Percentiles rank a stretch among this genome's conserved stretches.
phyloP scores from a whole-genome alignment of 176 grass and related monocot species.

The Oryza coarctata region DNA sequence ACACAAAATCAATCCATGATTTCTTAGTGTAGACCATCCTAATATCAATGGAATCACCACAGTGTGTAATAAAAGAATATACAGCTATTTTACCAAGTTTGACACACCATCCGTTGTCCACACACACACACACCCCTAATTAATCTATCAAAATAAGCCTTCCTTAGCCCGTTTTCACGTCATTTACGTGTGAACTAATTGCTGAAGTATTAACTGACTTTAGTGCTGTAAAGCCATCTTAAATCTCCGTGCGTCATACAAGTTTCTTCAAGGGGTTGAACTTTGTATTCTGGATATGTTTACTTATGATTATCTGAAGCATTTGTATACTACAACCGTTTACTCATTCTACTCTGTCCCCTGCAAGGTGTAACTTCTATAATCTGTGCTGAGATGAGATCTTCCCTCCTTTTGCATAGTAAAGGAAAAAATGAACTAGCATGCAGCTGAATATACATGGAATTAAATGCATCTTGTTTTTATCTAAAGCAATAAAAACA shows the following conservation, averaged over 20 bases:
- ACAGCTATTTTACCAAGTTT: neutral
- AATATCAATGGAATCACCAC: neutral
- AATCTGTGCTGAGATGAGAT: too few relatives aligned
- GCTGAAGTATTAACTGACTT: neutral
- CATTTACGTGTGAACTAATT: neutral
- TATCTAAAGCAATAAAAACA: too few relatives aligned
- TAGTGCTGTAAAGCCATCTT: neutral
- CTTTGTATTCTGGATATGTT: neutral
- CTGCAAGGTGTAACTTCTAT: neutral
- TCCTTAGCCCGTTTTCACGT: neutral
- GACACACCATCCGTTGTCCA: too few relatives aligned
- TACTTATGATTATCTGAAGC: neutral
- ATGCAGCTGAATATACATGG: too few relatives aligned
- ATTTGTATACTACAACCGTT: neutral
- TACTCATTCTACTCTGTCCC: neutral
- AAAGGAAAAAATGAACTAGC: neutral
- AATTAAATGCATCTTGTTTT: too few relatives aligned
- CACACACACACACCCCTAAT: too few relatives aligned
- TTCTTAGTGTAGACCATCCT: neutral
- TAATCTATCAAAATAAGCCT: neutral
- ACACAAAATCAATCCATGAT: slow-evolving; percentile 9
- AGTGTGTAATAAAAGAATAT: neutral
- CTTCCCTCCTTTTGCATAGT: neutral
- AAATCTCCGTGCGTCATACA: neutral
- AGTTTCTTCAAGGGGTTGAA: neutral